phyloP scores from a whole-genome alignment of 495 filamentous ascomycete species.

The Xylaria acuta region DNA sequence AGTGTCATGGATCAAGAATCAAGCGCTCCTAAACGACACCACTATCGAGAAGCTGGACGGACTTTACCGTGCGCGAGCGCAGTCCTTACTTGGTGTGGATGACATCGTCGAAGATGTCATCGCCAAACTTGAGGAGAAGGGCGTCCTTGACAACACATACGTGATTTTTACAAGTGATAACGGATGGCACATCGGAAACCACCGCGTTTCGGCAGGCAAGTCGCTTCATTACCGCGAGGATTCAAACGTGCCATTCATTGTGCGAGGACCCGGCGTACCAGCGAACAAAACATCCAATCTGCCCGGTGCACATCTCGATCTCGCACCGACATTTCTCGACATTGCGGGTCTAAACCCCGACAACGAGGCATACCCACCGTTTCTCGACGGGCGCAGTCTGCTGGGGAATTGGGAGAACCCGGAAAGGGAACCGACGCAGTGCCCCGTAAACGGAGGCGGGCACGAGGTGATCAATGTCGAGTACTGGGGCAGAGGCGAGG shows the following conservation, averaged over 20 bases:
- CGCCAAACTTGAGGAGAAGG: constrained; percentile 51
- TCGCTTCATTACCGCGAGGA: constrained; percentile 63
- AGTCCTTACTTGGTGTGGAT: constrained; percentile 51
- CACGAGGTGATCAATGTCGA: constrained; percentile 18
- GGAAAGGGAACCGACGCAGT: not conserved
- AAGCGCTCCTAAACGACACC: constrained; percentile 58
- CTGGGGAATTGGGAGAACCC: constrained; percentile 29
- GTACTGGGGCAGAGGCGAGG: constrained; percentile 26
- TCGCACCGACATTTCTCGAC: constrained; percentile 30
- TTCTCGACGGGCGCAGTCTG: constrained; percentile 34
- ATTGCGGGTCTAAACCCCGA: constrained; percentile 17
- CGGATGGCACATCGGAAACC: constrained; percentile 68
- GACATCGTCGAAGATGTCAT: constrained; percentile 62
- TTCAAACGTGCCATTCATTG: constrained; percentile 62
- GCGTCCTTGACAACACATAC: constrained; percentile 58
- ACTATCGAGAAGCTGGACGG: constrained; percentile 24
- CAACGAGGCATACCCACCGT: constrained; percentile 5
- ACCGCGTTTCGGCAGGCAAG: constrained; percentile 65
- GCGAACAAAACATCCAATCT: constrained; percentile 21
- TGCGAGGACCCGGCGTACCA: constrained; percentile 47
- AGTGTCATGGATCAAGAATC: constrained; percentile 57
- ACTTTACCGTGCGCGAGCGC: constrained; percentile 61
- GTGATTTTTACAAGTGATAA: constrained; percentile 68
- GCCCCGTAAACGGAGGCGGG: not conserved
- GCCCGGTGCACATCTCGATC: constrained; percentile 28